Evolutionary conservation across 2,329 filamentous ascomycete species (phyloP).

Genomic region (Akanthomyces lecanii): DNA sequence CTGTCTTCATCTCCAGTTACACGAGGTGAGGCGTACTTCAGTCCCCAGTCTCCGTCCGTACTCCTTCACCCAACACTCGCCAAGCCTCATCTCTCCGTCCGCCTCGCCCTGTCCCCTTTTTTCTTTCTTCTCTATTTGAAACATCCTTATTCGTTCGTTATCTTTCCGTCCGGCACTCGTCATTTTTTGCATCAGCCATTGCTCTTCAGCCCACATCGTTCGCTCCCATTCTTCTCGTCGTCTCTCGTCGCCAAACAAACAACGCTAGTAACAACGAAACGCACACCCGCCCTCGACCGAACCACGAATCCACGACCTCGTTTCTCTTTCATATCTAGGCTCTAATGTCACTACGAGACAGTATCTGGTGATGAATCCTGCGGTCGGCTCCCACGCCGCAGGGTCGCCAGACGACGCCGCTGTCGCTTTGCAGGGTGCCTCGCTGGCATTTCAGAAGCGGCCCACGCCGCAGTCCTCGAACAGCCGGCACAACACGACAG

Average conservation of each 20-base stretch:
- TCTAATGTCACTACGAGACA: conserved; percentile 20
- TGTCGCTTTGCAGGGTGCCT: conserved; percentile 50
- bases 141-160: not conserved
- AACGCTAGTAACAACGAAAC: not conserved
- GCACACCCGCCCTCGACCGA: not conserved
- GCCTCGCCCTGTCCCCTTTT: not conserved
- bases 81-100: not conserved
- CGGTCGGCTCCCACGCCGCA: conserved; percentile 26
- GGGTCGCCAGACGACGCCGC: conserved; percentile 34
- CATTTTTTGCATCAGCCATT: not conserved
- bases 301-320: not conserved
- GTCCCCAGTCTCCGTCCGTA: too few species aligned
- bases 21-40: not conserved
- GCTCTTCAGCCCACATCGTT: not conserved
- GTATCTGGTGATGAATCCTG: conserved; percentile 33
- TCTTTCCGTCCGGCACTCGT: not conserved
- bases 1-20: not conserved
- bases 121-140: not conserved
- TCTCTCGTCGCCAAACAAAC: not conserved
- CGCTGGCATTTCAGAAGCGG: conserved; percentile 49
- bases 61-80: not conserved
- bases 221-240: not conserved
- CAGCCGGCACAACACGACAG: not conserved
- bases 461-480: not conserved
- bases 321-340: not conserved